These are phyloP conservation scores for Paxillus ammoniavirescens DNA, from an alignment of 768 basidiomycete species.

Conservation along the genomic window DNA sequence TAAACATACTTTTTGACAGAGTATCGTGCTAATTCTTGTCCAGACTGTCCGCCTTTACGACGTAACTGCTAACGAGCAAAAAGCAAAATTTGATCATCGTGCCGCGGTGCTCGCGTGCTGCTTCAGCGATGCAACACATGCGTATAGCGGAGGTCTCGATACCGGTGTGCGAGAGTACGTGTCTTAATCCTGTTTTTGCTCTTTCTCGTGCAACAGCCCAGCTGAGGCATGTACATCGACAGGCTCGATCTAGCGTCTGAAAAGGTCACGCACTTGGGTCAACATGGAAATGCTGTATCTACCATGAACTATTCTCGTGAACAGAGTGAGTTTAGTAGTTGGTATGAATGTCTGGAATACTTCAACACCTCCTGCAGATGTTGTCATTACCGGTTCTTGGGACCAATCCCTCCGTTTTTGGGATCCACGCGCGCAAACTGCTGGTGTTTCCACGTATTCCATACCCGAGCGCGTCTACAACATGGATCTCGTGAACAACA, in stretches of 20 bases:
- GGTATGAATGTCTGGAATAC: not conserved
- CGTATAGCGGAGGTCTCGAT: slow-evolving; percentile 86
- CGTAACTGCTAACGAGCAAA: slow-evolving; percentile 55
- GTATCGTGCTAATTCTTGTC: slow-evolving; percentile 31
- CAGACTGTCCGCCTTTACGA: slow-evolving; percentile 64
- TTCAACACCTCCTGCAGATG: slow-evolving; percentile 41
- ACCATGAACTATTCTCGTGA: slow-evolving; percentile 69
- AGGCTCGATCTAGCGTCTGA: slow-evolving; percentile 81
- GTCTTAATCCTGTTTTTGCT: not conserved
- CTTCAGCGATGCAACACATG: slow-evolving; percentile 65
- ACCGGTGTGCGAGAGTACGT: slow-evolving; percentile 79
- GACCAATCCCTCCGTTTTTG: slow-evolving; percentile 86
- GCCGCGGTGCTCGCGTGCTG: slow-evolving; percentile 85
- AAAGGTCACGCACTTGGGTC: slow-evolving; percentile 70
- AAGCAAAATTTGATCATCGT: slow-evolving; percentile 83
- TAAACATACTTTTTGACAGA: slow-evolving; percentile 3
- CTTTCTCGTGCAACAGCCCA: not conserved
- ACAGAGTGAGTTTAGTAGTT: slow-evolving; percentile 47
- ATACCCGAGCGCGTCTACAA: slow-evolving; percentile 86
- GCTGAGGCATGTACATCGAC: not conserved
- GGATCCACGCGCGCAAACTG: slow-evolving; percentile 66
- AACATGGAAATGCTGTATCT: slow-evolving; percentile 79
- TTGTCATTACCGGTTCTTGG: slow-evolving; percentile 87
- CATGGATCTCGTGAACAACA: slow-evolving; percentile 75
- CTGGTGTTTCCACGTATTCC: slow-evolving; percentile 55